A percentile compares a stretch with the other conserved stretches of the same genome.
Evolutionary conservation across 176 grass and related monocot species (phyloP).

Genomic region (Oryza glaberrima): DNA sequence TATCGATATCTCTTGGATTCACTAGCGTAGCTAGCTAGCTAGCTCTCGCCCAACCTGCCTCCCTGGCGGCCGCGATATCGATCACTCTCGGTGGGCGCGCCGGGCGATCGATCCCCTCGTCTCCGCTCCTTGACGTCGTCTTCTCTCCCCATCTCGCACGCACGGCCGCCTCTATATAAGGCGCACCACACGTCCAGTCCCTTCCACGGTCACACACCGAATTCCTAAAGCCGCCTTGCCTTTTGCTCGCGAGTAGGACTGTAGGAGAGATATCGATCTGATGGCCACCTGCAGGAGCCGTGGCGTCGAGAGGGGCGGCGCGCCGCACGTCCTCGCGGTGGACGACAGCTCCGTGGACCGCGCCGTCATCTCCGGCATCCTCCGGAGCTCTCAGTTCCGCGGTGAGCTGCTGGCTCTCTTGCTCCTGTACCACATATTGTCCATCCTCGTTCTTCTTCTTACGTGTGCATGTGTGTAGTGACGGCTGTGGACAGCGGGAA

Average conservation of each 20-base stretch:
- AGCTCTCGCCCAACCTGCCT: neutral
- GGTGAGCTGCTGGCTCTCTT: slow-evolving; percentile 23
- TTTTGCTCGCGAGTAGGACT: neutral
- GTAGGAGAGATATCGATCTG: neutral
- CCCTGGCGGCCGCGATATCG: slow-evolving; percentile 11
- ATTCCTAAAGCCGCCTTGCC: neutral
- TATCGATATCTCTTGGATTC: slow-evolving; percentile 42
- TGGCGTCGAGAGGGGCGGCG: slow-evolving; percentile 22
- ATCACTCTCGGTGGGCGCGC: slow-evolving; percentile 20
- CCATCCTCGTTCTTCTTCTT: neutral
- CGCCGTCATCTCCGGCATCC: slow-evolving; percentile 67
- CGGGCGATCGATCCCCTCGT: neutral
- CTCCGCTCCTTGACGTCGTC: too few relatives aligned
- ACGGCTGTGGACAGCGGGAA: slow-evolving; percentile 93
- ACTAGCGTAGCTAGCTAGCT: neutral
- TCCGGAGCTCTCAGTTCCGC: slow-evolving; percentile 75
- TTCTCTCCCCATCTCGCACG: neutral
- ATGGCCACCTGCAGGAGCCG: slow-evolving; percentile 38
- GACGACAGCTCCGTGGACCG: slow-evolving; percentile 89
- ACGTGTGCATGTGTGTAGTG: slow-evolving; percentile 44
- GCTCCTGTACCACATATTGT: neutral
- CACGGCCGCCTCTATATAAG: slow-evolving; percentile 8
- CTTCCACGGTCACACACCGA: neutral
- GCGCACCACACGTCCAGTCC: neutral
- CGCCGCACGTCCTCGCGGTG: slow-evolving; percentile 80